Conservation (phyloP, 495 filamentous ascomycete genomes). For the Hypomontagnella monticulosa region DNA sequence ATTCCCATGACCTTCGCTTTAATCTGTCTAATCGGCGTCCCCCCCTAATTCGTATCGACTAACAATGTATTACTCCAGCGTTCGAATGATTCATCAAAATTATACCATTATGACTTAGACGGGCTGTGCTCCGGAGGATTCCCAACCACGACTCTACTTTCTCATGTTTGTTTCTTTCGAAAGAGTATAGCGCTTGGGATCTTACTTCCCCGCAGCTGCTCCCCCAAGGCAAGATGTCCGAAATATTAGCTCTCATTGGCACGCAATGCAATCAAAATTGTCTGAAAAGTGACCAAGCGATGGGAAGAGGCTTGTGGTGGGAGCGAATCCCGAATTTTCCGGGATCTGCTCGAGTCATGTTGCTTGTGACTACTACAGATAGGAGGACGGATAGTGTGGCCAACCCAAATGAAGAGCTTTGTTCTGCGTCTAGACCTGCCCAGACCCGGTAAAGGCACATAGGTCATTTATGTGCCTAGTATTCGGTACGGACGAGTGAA, state of each 20-base stretch:
- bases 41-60: neutral
- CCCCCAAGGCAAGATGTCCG: conserved; percentile 3
- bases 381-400: conserved; percentile 22
- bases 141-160: conserved; percentile 8
- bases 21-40: neutral
- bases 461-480: conserved; percentile 1
- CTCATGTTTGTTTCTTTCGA: conserved; percentile 20
- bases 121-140: conserved; percentile 17
- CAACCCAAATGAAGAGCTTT: conserved; percentile 15
- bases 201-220: conserved; percentile 20
- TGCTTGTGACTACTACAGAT: conserved; percentile 21
- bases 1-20: neutral
- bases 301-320: conserved; percentile 14
- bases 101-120: conserved; percentile 25
- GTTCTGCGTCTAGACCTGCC: conserved; percentile 30
- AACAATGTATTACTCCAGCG: conserved; percentile 22
- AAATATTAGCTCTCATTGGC: conserved; percentile 24
- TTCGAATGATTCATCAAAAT: conserved; percentile 15
- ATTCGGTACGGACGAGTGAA: conserved; percentile 24
- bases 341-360: conserved; percentile 37
- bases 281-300: conserved; percentile 16
- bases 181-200: conserved; percentile 19
- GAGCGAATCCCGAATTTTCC: conserved; percentile 30
- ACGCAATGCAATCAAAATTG: conserved; percentile 18
- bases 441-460: conserved; percentile 27